phyloP scores from a whole-genome alignment of 495 filamentous ascomycete species.

The Amorphotheca resinae region DNA sequence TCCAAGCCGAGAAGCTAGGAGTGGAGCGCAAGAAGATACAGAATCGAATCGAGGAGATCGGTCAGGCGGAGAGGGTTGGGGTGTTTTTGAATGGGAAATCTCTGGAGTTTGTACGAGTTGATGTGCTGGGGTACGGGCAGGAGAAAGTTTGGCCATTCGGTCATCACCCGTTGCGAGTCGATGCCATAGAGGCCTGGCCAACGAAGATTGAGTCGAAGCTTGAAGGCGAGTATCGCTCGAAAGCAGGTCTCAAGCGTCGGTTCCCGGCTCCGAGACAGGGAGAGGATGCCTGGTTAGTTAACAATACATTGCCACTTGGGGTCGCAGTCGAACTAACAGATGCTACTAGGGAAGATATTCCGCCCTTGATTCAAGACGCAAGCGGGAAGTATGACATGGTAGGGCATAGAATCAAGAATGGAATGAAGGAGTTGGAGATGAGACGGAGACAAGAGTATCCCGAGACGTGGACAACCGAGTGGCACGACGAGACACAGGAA shows the following conservation, averaged over 20 bases:
- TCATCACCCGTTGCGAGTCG: not conserved
- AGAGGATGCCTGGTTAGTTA: not conserved
- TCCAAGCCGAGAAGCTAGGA: not conserved
- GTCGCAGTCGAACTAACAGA: not conserved
- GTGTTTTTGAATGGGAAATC: not conserved
- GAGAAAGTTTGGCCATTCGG: not conserved
- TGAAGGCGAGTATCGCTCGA: conserved; percentile 5
- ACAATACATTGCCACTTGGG: not conserved
- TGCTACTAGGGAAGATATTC: not conserved
- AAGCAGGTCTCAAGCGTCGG: not conserved
- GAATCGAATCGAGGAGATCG: not conserved
- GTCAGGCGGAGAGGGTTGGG: not conserved
- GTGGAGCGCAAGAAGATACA: not conserved
- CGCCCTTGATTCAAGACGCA: not conserved
- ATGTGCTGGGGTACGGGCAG: not conserved
- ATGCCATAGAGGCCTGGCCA: not conserved
- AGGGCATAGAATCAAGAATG: not conserved
- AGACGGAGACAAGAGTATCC: no score
- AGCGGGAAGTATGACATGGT: not conserved
- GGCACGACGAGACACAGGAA: not conserved
- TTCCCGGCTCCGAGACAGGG: conserved; percentile 1
- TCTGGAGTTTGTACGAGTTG: not conserved
- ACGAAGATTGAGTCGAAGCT: not conserved
- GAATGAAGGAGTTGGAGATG: not conserved
- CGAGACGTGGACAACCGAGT: no score